These are phyloP conservation scores for Volvariella surrecta DNA, from an alignment of 1,284 basidiomycete species.

Conservation along the genomic window DNA sequence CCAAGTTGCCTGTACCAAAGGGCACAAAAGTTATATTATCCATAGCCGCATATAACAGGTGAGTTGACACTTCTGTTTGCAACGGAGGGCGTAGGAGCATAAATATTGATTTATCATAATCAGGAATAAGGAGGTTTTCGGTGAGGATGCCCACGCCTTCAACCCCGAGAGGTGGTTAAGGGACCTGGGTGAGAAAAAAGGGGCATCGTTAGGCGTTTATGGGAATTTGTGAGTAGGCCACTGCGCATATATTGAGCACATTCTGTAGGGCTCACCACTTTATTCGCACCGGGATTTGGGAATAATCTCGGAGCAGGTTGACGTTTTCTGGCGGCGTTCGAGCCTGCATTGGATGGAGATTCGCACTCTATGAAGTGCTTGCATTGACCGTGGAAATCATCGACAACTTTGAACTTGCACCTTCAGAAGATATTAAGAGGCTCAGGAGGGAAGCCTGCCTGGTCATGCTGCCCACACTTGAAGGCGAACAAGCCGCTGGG, in stretches of 20 bases:
- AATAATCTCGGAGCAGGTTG: conserved; percentile 22
- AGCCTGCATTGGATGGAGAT: conserved; percentile 42
- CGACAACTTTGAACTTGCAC: conserved; percentile 39
- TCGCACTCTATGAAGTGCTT: conserved; percentile 39
- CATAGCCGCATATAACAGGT: conserved; percentile 33
- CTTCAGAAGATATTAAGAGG: conserved; percentile 29
- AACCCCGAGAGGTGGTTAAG: conserved; percentile 48
- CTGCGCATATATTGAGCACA: background rate
- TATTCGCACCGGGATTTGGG: background rate
- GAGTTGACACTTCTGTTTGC: conserved; percentile 2
- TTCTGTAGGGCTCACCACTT: conserved; percentile 1
- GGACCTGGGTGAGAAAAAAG: conserved; percentile 28
- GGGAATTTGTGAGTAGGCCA: conserved; percentile 34
- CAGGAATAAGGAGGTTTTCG: conserved; percentile 41
- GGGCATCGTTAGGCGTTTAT: conserved; percentile 39
- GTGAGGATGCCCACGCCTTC: conserved; percentile 41
- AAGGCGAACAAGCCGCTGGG: conserved; percentile 39
- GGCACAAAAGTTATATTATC: conserved; percentile 28
- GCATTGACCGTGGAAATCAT: conserved; percentile 40
- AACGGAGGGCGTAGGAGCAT: background rate
- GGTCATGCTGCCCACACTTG: conserved; percentile 45
- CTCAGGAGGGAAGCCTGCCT: conserved; percentile 41
- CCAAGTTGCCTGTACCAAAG: conserved; percentile 26
- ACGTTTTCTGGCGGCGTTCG: conserved; percentile 42
- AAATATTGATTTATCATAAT: background rate